Evolutionary conservation across 2,329 filamentous ascomycete genomes (phyloP).

Genomic region (Colletotrichum magnum): DNA sequence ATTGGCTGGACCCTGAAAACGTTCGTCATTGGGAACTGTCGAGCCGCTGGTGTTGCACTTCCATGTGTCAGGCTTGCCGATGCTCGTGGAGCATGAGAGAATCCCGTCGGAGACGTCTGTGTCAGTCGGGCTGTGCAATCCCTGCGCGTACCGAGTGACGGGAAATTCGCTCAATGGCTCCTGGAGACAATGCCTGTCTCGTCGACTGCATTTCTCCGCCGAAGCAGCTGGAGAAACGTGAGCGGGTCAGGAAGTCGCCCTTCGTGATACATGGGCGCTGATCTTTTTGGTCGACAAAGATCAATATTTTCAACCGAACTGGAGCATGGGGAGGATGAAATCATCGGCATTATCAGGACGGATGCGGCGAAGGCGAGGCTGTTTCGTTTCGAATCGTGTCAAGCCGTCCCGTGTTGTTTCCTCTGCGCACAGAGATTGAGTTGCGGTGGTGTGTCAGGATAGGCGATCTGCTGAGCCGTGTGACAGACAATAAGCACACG

Average conservation of each 20-base stretch:
- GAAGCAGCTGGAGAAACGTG: slow-evolving; percentile 19
- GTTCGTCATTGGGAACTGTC: slow-evolving; percentile 7
- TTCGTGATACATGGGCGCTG: not conserved
- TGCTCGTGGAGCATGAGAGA: slow-evolving; percentile 4
- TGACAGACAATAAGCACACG: not conserved
- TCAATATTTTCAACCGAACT: not conserved
- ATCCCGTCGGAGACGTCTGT: not conserved
- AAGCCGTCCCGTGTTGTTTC: slow-evolving; percentile 26
- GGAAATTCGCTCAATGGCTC: slow-evolving; percentile 4
- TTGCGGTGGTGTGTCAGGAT: slow-evolving; percentile 1
- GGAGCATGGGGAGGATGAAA: not conserved
- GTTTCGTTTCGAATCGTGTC: slow-evolving; percentile 31
- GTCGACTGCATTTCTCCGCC: slow-evolving; percentile 3
- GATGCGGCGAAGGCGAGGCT: slow-evolving; percentile 7
- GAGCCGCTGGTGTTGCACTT: too few relatives aligned
- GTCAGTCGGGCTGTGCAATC: slow-evolving; percentile 1
- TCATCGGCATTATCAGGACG: slow-evolving; percentile 6
- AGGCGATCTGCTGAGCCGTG: slow-evolving; percentile 21
- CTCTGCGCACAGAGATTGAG: slow-evolving; percentile 2
- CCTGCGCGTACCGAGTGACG: slow-evolving; percentile 5
- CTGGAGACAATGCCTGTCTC: slow-evolving; percentile 29
- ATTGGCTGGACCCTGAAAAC: slow-evolving; percentile 2
- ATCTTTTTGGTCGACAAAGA: not conserved
- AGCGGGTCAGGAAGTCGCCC: slow-evolving; percentile 12
- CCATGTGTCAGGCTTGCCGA: slow-evolving; percentile 5